Percentiles rank a stretch among this genome's conserved stretches.
Evolutionary conservation across 202 grass and related monocot species (phyloP).

Genomic region (Brachypodium distachyon): DNA sequence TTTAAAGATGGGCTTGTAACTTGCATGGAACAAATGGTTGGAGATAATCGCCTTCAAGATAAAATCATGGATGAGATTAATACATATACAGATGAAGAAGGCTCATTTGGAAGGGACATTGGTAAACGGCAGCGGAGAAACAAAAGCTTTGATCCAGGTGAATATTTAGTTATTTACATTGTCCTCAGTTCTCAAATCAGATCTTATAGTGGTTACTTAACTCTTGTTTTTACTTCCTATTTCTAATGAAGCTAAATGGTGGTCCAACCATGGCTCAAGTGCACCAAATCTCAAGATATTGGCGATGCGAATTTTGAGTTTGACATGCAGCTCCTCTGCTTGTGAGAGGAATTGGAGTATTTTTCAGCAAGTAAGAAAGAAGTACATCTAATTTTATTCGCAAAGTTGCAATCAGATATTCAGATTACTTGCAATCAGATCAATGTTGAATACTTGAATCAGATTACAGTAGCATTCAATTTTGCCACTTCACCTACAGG

Average conservation of each 20-base stretch:
- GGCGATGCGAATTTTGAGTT: not conserved
- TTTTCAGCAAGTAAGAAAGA: not conserved
- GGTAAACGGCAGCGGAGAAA: not conserved
- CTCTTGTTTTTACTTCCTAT: not conserved
- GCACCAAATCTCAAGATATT: not conserved
- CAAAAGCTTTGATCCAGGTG: slow-evolving; percentile 2
- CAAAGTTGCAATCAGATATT: not conserved
- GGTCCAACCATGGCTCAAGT: not conserved
- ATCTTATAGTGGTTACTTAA: not conserved
- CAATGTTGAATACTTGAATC: too few species aligned
- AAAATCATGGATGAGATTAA: not conserved
- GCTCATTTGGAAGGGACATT: not conserved
- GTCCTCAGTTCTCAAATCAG: not conserved
- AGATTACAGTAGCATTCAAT: too few species aligned
- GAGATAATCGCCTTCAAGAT: not conserved
- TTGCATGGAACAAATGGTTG: not conserved
- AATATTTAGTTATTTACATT: not conserved
- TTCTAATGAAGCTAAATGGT: not conserved
- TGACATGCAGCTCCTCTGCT: not conserved
- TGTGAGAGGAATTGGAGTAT: not conserved
- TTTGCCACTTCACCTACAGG: not conserved
- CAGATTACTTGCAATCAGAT: not conserved
- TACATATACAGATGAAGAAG: not conserved
- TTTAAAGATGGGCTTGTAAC: not conserved
- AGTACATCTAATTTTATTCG: not conserved